Percentiles rank a stretch among this genome's conserved stretches.
Conservation (phyloP, 23 red algal species). For the Gracilariopsis chorda region DNA sequence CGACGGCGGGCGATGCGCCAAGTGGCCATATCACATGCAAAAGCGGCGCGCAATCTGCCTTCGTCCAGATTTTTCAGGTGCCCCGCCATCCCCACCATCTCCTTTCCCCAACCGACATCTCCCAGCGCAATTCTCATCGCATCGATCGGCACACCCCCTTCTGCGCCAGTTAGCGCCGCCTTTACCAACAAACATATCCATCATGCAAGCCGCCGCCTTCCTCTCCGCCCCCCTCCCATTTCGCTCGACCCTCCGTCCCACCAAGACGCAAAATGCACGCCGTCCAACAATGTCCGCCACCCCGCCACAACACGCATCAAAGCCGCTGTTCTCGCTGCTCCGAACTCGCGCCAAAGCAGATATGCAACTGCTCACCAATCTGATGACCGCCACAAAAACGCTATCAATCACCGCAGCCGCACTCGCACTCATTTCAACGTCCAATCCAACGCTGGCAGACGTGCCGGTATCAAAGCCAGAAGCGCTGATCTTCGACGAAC, state of each 20-base stretch:
- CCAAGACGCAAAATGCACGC: neutral
- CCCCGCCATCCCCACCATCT: neutral
- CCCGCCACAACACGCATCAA: neutral
- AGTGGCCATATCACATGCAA: no score
- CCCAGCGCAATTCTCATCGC: neutral
- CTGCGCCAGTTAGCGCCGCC: neutral
- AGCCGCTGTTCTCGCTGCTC: neutral
- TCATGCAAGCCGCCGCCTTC: neutral
- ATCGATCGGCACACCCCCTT: neutral
- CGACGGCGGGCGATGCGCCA: no score
- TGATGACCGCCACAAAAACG: neutral
- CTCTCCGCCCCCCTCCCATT: neutral
- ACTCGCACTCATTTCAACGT: neutral
- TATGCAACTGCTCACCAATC: neutral
- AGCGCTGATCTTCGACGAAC: neutral
- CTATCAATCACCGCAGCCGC: neutral
- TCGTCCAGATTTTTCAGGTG: no score
- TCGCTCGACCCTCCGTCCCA: neutral
- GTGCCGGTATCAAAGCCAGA: neutral
- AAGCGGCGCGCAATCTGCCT: no score
- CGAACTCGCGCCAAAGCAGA: neutral
- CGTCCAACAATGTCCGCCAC: neutral
- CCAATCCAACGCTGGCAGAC: neutral
- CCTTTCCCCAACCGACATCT: neutral
- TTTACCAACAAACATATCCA: neutral